These are phyloP conservation scores for Rhizoclosmatium sp. DNA, from an alignment of 192 early-diverging fungal species.

Conservation along the genomic window DNA sequence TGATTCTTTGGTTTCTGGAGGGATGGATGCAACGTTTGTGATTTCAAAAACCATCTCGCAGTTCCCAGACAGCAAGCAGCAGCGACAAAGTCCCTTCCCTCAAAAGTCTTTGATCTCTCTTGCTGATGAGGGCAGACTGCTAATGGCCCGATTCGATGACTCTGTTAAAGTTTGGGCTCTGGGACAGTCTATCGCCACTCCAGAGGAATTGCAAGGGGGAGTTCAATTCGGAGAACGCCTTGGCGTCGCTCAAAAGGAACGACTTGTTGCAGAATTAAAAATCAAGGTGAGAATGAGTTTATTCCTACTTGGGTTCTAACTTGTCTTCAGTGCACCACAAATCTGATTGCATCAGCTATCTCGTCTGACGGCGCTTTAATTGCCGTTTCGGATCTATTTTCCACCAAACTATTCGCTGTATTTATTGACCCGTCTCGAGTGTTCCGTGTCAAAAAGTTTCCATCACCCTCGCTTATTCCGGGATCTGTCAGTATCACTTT, in stretches of 20 bases:
- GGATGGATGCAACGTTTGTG: slow-evolving; percentile 56
- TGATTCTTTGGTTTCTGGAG: slow-evolving; percentile 81
- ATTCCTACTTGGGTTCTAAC: not conserved
- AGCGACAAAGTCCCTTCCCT: slow-evolving; percentile 65
- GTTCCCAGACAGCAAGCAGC: slow-evolving; percentile 49
- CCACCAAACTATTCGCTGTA: slow-evolving; percentile 51
- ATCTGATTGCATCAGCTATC: slow-evolving; percentile 75
- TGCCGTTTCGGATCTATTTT: slow-evolving; percentile 79
- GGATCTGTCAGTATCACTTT: slow-evolving; percentile 80
- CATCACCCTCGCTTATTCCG: slow-evolving; percentile 35
- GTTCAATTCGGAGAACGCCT: slow-evolving; percentile 49
- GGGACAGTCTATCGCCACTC: slow-evolving; percentile 59
- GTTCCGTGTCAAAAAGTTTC: slow-evolving; percentile 23
- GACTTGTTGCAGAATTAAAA: slow-evolving; percentile 78
- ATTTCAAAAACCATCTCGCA: slow-evolving; percentile 45
- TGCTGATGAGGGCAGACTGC: slow-evolving; percentile 36
- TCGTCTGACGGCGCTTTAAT: slow-evolving; percentile 86
- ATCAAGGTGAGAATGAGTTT: slow-evolving; percentile 57
- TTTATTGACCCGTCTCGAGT: not conserved
- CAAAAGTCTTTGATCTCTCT: slow-evolving; percentile 60
- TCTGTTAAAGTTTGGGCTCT: slow-evolving; percentile 85
- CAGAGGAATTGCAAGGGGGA: slow-evolving; percentile 30
- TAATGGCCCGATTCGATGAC: slow-evolving; percentile 71
- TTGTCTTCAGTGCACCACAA: slow-evolving; percentile 59
- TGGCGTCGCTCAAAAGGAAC: slow-evolving; percentile 61